Percentiles rank a stretch among this genome's conserved stretches.
Conservation (phyloP, 495 filamentous ascomycete species). For the Astrocystis sublimbata region DNA sequence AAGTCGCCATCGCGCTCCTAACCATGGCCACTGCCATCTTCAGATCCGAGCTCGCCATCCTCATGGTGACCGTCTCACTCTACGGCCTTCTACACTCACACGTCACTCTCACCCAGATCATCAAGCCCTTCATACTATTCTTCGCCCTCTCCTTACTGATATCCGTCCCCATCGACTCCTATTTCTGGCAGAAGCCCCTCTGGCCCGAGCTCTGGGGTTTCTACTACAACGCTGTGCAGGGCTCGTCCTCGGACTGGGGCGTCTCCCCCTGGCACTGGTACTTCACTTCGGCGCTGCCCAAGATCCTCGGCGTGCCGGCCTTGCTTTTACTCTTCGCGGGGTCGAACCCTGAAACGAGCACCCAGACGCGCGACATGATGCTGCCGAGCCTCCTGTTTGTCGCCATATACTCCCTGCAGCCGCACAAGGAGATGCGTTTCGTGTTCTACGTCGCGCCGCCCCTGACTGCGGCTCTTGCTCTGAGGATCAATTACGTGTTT, state of each 20-base stretch:
- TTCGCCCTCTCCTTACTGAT: constrained; percentile 59
- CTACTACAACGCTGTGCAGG: constrained; percentile 84
- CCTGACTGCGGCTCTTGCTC: constrained; percentile 74
- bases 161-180: constrained; percentile 78
- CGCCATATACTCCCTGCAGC: constrained; percentile 75
- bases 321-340: constrained; percentile 68
- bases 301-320: constrained; percentile 66
- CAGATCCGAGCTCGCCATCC: constrained; percentile 83
- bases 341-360: constrained; percentile 45
- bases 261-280: constrained; percentile 83
- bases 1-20: constrained; percentile 67
- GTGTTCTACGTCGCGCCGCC: constrained; percentile 84
- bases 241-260: constrained; percentile 80
- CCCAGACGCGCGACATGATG: constrained; percentile 53
- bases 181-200: constrained; percentile 85
- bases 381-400: constrained; percentile 72
- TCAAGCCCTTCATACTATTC: constrained; percentile 69
- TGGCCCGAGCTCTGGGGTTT: constrained; percentile 94
- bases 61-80: constrained; percentile 61
- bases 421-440: constrained; percentile 97
- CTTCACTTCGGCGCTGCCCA: constrained; percentile 75
- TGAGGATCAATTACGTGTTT: constrained; percentile 75
- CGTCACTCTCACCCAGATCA: constrained; percentile 58
- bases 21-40: constrained; percentile 85
- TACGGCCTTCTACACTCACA: constrained; percentile 59